Evolutionary conservation across 768 basidiomycete species (phyloP), one percentile per base, ranked within the genome.

Genomic region (Paxillus involutus): DNA sequence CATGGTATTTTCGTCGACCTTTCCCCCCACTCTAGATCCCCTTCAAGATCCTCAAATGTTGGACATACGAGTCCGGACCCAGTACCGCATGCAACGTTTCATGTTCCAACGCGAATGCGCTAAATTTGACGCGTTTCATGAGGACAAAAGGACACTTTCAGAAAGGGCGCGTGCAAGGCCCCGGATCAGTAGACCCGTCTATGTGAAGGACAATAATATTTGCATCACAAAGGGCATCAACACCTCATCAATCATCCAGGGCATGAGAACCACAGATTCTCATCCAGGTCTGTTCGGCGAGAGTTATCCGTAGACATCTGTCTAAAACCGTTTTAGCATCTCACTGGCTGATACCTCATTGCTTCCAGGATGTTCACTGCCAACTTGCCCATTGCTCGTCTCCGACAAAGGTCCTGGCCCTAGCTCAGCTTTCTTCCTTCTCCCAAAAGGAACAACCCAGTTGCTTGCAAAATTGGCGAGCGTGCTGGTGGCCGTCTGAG

Each of bases 371-470:
- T 43, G 35, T 49, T 62, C 62, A 29, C 55, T 49, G 49, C 58
- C 59, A 17, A 26, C 45, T 17, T 57, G 69, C 19, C 69, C 63
- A n/a, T 70, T 51, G 14, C 54, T 47, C 8, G 39, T 39, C 58
- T 60, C 73, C 60, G 68, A 56, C 62, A 14, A 16, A 4, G 55
- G 37, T 26, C 47, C 6, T 6, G 47, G 39, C 32, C 58, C 12
- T 63, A 55, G 44, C 24, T 56, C 60, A 16, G 52, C 47, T 46
- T 58, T 66, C 65, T 79, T 84, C 67, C 76, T 81, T 47, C 83
- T 75, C 30, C 84, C 83, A 63, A 88, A 86, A 2, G 82, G 70
- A 49, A 82, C 79, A 1, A 85, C 85, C 82, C 82, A 87, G 66
- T 79, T 87, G 45, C 75, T 84, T 5, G 84, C 84, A 45, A 86